phyloP scores from a whole-genome alignment of 768 basidiomycete species.

The Hypsizygus marmoreus region DNA sequence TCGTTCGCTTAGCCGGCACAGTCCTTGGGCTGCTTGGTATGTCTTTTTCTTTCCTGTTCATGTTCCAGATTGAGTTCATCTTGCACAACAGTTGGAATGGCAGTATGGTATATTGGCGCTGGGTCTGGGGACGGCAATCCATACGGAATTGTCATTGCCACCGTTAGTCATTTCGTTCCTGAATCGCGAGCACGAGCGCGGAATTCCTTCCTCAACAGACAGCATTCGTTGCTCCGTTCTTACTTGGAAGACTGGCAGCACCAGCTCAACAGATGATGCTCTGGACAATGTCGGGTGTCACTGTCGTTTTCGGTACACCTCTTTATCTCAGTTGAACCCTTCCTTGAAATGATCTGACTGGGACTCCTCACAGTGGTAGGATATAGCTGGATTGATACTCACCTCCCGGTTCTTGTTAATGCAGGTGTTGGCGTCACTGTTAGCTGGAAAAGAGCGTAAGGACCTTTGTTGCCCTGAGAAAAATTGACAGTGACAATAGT shows the following conservation, averaged over 20 bases:
- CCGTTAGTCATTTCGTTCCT: conserved; percentile 26
- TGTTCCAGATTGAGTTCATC: background rate
- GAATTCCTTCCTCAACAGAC: conserved; percentile 23
- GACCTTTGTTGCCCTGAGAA: background rate
- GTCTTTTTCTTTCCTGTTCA: conserved; percentile 3
- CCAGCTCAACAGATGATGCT: conserved; percentile 35
- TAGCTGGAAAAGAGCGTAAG: conserved; percentile 47
- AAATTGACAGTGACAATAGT: background rate
- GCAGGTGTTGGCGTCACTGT: conserved; percentile 37
- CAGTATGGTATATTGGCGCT: conserved; percentile 46
- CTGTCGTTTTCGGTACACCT: conserved; percentile 37
- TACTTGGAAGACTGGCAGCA: conserved; percentile 34
- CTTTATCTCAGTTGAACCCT: background rate
- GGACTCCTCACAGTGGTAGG: conserved; percentile 32
- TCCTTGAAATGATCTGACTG: background rate
- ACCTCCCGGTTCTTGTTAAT: conserved; percentile 28
- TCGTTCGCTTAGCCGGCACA: conserved; percentile 35
- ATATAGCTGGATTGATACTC: conserved; percentile 43
- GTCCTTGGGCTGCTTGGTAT: conserved; percentile 35
- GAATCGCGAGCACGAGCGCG: background rate
- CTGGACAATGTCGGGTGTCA: conserved; percentile 42
- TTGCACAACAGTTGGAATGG: conserved; percentile 34
- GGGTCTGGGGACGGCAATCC: conserved; percentile 39
- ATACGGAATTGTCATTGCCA: conserved; percentile 43
- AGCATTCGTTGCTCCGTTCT: conserved; percentile 34